Evolutionary conservation across 352 stramenopile genomes (phyloP), one percentile per base, ranked within the genome.

Genomic region (Poterioochromonas sp.): DNA sequence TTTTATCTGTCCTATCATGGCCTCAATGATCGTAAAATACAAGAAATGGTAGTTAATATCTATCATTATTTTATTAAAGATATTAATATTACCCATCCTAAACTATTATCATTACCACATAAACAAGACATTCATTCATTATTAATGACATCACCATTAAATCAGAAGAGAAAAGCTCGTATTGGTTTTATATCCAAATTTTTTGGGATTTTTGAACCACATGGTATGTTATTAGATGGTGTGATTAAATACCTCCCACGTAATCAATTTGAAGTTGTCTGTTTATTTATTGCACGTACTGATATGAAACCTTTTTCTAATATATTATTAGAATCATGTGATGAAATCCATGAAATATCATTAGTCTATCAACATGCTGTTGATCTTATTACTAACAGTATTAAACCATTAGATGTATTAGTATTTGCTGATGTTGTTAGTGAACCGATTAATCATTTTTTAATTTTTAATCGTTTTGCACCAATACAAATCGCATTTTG

Each of bases 161-260:
- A 8, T 76, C 37, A 68, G 26, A 37, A 26, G n/a, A 11, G 34
- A 26, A 83, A 39, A 54, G 58, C 83, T 0, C 80, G 80, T 39
- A 64, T 89, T 35, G 86, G 83, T 58, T 89, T 89, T 63, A 69
- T 88, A 37, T 88, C 84, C 18, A 89, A 87, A 68, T 87, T 87
- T 70, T 88, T 89, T 60, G 83, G 83, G 71, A n/a, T 68, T 26
- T 80, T 83, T 80, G 83, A 90, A 74, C 82, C 85, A 0, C 86
- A 90, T 69, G 86, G 86, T 5, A 77, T 90, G 73, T 79, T 90
- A 5, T 82, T 90, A 0, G 79, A 87, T 69, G 86, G 85, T n/a
- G 68, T 88, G 1, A 74, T 89, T 3, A 49, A 53, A 15, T 58
- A 84, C 32, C 73, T 90, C 18, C 80, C 83, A 22, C 51, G 83